Evolutionary conservation across 768 basidiomycete genomes (phyloP).

Genomic region (Lactifluus volemus): DNA sequence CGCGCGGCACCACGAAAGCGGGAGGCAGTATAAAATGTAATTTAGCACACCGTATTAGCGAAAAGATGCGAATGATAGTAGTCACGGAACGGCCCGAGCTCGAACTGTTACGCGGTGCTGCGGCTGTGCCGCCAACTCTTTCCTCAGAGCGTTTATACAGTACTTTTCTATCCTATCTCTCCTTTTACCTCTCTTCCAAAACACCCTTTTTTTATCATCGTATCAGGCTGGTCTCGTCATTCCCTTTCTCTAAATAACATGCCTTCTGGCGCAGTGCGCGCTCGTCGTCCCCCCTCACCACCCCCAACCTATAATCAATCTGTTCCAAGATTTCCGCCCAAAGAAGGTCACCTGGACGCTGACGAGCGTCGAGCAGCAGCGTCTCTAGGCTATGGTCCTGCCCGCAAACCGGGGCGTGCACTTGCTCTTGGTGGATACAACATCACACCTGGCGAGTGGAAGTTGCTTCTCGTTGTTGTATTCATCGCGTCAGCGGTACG

Average conservation of each 20-base stretch:
- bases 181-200: constrained; percentile 10
- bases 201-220: not conserved
- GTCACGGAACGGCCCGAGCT: not conserved
- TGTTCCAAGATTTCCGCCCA: constrained; percentile 14
- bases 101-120: not conserved
- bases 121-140: constrained; percentile 6
- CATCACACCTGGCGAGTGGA: constrained; percentile 66
- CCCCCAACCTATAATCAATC: constrained; percentile 15
- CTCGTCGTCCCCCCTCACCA: constrained; percentile 18
- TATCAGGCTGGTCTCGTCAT: constrained; percentile 3
- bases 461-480: constrained; percentile 55
- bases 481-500: constrained; percentile 75
- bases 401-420: constrained; percentile 22
- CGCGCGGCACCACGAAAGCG: constrained; percentile 77
- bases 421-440: constrained; percentile 50
- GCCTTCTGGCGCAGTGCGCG: constrained; percentile 23
- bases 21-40: constrained; percentile 52
- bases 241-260: constrained; percentile 6
- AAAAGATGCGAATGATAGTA: not conserved
- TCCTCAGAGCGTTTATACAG: not conserved
- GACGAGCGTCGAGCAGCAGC: constrained; percentile 21
- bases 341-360: constrained; percentile 20
- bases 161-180: not conserved
- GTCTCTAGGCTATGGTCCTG: constrained; percentile 17
- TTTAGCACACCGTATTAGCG: not conserved